Evolutionary conservation across 2,329 filamentous ascomycete species (phyloP).

Genomic region (Neopestalotiopsis sp.): DNA sequence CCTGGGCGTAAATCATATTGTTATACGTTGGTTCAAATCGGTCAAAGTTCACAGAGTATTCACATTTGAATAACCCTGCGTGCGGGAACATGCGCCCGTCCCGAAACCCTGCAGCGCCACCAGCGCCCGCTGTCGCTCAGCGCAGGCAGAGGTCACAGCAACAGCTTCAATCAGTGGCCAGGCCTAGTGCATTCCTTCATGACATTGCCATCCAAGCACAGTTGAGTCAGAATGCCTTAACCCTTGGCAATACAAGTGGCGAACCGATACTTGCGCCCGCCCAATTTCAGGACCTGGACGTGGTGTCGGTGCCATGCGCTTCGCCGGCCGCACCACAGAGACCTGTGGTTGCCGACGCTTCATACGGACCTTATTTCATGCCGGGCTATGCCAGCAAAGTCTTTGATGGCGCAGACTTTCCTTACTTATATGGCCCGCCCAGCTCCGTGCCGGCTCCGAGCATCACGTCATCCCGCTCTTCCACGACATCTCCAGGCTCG

Average conservation of each 20-base stretch:
- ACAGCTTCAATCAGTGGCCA: not conserved
- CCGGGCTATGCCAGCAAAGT: not conserved
- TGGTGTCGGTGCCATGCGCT: not conserved
- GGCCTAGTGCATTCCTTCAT: not conserved
- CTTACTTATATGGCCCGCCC: not conserved
- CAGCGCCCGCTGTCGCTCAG: not conserved
- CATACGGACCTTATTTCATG: not conserved
- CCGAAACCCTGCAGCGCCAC: not conserved
- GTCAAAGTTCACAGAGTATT: too few relatives aligned
- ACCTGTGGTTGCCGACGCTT: not conserved
- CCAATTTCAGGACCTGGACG: constrained; percentile 3
- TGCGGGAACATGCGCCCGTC: not conserved
- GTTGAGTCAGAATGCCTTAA: not conserved
- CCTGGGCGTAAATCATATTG: not conserved
- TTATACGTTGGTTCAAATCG: not conserved
- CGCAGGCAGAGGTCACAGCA: not conserved
- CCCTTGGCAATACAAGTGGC: not conserved
- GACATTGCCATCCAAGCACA: not conserved
- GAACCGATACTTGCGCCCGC: not conserved
- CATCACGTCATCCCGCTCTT: constrained; percentile 20
- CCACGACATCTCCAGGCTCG: constrained; percentile 28
- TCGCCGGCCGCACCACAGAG: not conserved
- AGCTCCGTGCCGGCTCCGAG: not conserved
- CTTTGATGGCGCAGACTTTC: not conserved
- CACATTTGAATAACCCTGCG: not conserved